Evolutionary conservation across 345 rosid genomes (phyloP), one percentile per base, ranked within the genome.

Genomic region (Mangifera indica): DNA sequence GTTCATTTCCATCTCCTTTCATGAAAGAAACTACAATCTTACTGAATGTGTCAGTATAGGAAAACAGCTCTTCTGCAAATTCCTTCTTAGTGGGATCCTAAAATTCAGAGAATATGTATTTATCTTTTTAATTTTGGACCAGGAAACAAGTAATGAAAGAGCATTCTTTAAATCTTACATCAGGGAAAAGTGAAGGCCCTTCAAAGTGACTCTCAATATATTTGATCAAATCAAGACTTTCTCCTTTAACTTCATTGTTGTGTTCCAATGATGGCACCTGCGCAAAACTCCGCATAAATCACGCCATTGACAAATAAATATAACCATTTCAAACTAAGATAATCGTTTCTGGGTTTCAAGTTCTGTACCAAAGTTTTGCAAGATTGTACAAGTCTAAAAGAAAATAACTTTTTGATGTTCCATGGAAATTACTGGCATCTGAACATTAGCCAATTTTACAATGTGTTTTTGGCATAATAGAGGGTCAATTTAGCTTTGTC

Each of bases 241-340:
- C 98, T 49, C 89, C 93, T 18, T 56, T 87, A 60, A 93, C 72
- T 83, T 89, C 81, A 3, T 87, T 87, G 76, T 90, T 82, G 77
- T 91, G 97, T 75, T 94, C 97, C 77, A 93, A 85, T 13, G 97
- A 73, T 51, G 97, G 98, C 53, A 94, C 98, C 98, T 91, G 66
- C 12, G 74, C 37, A 24, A 60, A 71, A 59, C 24, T 22, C 25
- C 34, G 8, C 63, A 24, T 14, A 7, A 25, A 57, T 58, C n/a
- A 70, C 18, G 21, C 21, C 12, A 42, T 15, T 24, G 2, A 69
- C 42, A 52, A 22, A 42, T 34, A 55, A 56, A 42, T 2, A n/a
- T n/a, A n/a, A n/a, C n/a, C n/a, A n/a, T n/a, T n/a, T n/a, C n/a
- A n/a, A n/a, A n/a, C n/a, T n/a, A n/a, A n/a, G n/a, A n/a, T n/a